Base-by-base conservation (phyloP, 2,329 filamentous ascomycete species). In the Pyrenophora graminea region DNA sequence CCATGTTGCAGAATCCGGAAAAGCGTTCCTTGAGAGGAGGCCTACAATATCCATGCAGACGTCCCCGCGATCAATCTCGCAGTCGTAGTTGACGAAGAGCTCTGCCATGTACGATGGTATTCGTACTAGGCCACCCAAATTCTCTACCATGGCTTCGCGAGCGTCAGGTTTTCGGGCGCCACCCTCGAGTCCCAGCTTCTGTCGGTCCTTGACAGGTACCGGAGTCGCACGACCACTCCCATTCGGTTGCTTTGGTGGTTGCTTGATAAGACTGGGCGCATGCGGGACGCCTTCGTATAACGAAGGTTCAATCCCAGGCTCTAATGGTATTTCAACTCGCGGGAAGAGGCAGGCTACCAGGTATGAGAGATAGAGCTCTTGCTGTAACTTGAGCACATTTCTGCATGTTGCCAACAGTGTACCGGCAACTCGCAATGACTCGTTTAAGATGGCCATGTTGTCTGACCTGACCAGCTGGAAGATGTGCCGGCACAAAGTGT, bases 1-100 rank as follows among this genome's bases (percentile, higher is more conserved):
- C 94, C 94, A 99, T 5, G 92, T 97, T 5, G 93, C 94, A 7
- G 94, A 96, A 71, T 99, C 94, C 0, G 94, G 95, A 59, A 99
- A 89, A 2, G 94, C 94, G 71, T 97, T 99, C 51, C 94, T 85
- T 17, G 94, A 93, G 13, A 99, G 79, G 30, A 99, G 81, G 0
- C 94, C 93, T 53, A 99, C 85, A 83, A 97, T 89, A 68, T 99
- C 95, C 76, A 96, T 90, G 67, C 94, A 99, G 4, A 99, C 77
- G 75, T 99, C 94, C 44, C 87, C 87, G 42, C 92, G 85, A 68
- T 99, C 90, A 45, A 91, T 86, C 67, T 97, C 92, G 67, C 93
- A 99, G 73, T 99, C 94, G 69, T 97, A 99, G 73, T 99, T 99
- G 74, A 97, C 86, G 70, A 97, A 99, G 6, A 99, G 81, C 72